A percentile compares a stretch with the other conserved stretches of the same genome.
Evolutionary conservation across 78 protist genomes (phyloP).

Genomic region (Dictyostelium intermedium): DNA sequence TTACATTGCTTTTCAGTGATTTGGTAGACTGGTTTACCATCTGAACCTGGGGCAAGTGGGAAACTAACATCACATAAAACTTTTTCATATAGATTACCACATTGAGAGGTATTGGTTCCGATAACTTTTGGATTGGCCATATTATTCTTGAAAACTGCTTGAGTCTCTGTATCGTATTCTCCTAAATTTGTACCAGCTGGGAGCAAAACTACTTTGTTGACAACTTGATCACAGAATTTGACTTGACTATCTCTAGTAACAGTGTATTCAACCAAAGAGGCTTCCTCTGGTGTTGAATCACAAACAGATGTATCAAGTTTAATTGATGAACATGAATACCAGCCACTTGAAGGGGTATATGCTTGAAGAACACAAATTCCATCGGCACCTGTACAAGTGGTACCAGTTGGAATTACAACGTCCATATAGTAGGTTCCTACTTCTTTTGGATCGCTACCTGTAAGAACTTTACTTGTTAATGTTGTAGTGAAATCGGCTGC

Average conservation of each 20-base stretch:
- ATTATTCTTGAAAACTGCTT: background rate
- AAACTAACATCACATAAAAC: conserved; percentile 16
- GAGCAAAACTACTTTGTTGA: conserved; percentile 2
- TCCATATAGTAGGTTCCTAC: background rate
- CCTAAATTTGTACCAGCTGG: background rate
- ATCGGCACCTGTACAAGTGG: background rate
- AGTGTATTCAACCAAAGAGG: background rate
- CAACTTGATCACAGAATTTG: background rate
- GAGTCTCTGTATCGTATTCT: background rate
- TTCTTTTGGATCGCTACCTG: background rate
- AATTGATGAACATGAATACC: conserved; percentile 40
- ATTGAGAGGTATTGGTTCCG: background rate
- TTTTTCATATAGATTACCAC: background rate
- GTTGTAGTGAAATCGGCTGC: background rate
- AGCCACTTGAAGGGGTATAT: background rate
- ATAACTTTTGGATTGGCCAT: conserved; percentile 23
- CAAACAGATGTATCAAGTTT: background rate
- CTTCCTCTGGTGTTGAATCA: background rate
- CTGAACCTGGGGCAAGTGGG: conserved; percentile 57
- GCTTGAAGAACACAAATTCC: conserved; percentile 26
- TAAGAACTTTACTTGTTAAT: background rate
- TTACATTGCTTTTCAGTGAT: background rate
- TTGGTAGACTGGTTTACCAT: background rate
- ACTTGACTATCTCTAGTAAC: background rate
- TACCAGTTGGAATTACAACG: conserved; percentile 12